phyloP scores from a whole-genome alignment of 768 basidiomycete genomes.

The Tremella mesenterica region DNA sequence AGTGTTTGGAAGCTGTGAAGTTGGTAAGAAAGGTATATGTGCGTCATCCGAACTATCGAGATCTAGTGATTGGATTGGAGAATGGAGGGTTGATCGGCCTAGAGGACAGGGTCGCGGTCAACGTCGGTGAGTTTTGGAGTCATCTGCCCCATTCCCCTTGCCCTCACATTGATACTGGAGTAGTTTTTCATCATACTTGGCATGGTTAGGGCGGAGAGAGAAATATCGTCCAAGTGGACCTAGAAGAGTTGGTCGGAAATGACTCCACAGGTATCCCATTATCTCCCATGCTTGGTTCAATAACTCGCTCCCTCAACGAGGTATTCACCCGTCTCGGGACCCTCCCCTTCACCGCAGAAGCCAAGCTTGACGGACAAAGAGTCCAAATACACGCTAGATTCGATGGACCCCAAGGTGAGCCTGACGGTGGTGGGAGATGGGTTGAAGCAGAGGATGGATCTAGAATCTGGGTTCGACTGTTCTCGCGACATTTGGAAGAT shows the following conservation, averaged over 20 bases:
- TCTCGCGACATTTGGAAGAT: slow-evolving; percentile 77
- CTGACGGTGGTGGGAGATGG: slow-evolving; percentile 54
- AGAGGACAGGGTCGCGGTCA: slow-evolving; percentile 55
- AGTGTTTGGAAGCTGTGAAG: slow-evolving; percentile 56
- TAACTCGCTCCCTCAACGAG: slow-evolving; percentile 71
- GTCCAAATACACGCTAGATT: slow-evolving; percentile 47
- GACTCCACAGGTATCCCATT: slow-evolving; percentile 61
- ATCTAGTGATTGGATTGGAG: slow-evolving; percentile 56
- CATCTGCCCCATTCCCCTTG: too few relatives aligned
- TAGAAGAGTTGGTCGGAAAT: not conserved
- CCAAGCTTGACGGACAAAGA: slow-evolving; percentile 70
- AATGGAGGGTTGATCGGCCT: slow-evolving; percentile 55
- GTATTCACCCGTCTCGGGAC: slow-evolving; percentile 62
- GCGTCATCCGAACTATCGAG: slow-evolving; percentile 42
- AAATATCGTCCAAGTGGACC: too few relatives aligned
- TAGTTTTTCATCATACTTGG: too few relatives aligned
- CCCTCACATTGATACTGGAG: too few relatives aligned
- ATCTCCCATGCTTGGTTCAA: slow-evolving; percentile 77
- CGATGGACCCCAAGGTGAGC: slow-evolving; percentile 44
- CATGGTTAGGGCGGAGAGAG: too few relatives aligned
- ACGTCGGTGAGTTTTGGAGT: slow-evolving; percentile 54
- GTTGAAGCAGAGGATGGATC: slow-evolving; percentile 27
- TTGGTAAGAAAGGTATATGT: slow-evolving; percentile 61
- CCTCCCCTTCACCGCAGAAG: slow-evolving; percentile 70
- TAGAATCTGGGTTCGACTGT: slow-evolving; percentile 55